Base-by-base conservation (phyloP, 225 moss, liverwort and hornwort genomes). In the Straminergon stramineum region DNA sequence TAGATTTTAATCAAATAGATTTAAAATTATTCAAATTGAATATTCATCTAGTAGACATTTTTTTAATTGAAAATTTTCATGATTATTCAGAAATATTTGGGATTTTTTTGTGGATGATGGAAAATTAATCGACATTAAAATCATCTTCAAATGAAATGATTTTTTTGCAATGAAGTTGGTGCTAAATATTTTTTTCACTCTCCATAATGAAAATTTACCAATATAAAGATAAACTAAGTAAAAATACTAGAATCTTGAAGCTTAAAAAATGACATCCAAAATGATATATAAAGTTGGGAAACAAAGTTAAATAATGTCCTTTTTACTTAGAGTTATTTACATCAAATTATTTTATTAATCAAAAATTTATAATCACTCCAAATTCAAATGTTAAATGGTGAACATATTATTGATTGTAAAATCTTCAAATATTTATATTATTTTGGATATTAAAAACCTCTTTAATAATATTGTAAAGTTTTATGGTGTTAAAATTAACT, bases 321-420 rank as follows among this genome's bases (percentile, higher is more conserved):
- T 0, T 0, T 39, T 39, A 39, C 1, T 39, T 14, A 5, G 3
- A 39, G 39, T 39, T 14, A 1, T 15, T 3, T 26, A 23, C 15
- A 9, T 27, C 5, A 41, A 41, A 41, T 9, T 5, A 1, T 3
- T 70, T 39, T 39, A 4, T 39, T 39, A 70, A 0, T 70, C 41
- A 5, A 43, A 73, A 73, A 27, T 43, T 9, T 26, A 15, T 15
- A 41, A 73, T 24, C 9, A 10, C 3, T 24, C 1, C 1, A 41
- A 39, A 71, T 41, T 71, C 13, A 15, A 70, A 71, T 71, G 15
- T 15, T 71, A 15, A 71, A 0, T 0, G 0, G 7, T 22, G 2
- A 69, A 23, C 13, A n/a, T 37, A 68, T 68, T n/a, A n/a, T n/a
- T 70, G 7, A 39, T 39, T 23, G 7, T 3, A 39, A 69, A 70